phyloP scores from a whole-genome alignment of 768 basidiomycete genomes.

The Mycena vulgaris region DNA sequence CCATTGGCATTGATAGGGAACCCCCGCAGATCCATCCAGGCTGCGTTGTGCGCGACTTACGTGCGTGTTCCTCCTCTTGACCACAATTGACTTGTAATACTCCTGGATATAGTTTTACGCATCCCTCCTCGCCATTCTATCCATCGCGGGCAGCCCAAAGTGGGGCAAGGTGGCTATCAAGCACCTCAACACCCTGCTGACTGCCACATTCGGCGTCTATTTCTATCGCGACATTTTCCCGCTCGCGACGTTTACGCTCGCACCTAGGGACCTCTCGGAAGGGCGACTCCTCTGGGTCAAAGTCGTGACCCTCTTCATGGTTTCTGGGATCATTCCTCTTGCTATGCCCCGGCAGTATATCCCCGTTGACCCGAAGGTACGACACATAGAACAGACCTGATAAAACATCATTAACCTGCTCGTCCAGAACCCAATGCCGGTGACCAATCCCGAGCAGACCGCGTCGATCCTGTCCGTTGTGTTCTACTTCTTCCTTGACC shows the following conservation, averaged over 20 bases:
- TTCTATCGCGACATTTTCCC: constrained; percentile 73
- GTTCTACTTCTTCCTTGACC: constrained; percentile 69
- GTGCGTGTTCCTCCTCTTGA: constrained; percentile 12
- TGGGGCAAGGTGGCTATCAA: constrained; percentile 28
- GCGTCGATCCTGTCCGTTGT: constrained; percentile 60
- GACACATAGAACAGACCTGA: background rate
- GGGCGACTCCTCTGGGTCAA: constrained; percentile 48
- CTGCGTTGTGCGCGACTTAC: constrained; percentile 25
- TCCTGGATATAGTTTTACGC: constrained; percentile 26
- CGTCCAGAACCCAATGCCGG: constrained; percentile 41
- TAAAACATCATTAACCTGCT: constrained; percentile 15
- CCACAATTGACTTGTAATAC: background rate
- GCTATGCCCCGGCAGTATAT: constrained; percentile 65
- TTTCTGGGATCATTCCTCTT: constrained; percentile 65
- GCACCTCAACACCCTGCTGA: constrained; percentile 48
- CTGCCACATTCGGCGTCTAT: constrained; percentile 60
- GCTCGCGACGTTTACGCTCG: constrained; percentile 59
- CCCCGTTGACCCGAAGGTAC: constrained; percentile 62
- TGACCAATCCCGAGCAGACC: constrained; percentile 62
- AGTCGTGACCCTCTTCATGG: constrained; percentile 55
- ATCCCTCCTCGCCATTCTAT: constrained; percentile 19
- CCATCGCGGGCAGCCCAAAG: constrained; percentile 9
- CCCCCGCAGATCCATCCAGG: background rate
- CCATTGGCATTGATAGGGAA: background rate
- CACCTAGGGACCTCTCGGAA: constrained; percentile 59